phyloP scores from a whole-genome alignment of 2,329 filamentous ascomycete genomes.

The Aspergillus thermomutatus region DNA sequence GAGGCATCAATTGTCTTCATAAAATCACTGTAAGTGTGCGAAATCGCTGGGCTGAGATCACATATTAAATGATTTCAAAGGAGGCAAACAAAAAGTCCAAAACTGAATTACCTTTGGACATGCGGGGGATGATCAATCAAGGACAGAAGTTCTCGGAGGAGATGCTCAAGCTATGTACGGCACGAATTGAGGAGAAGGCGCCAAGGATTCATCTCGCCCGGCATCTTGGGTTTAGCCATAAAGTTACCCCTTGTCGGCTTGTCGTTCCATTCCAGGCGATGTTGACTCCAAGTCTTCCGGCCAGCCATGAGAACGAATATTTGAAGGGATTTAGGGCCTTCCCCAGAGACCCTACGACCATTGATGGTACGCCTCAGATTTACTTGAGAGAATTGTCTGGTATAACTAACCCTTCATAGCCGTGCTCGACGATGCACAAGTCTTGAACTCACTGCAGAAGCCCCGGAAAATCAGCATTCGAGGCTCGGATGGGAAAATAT shows the following conservation, averaged over 20 bases:
- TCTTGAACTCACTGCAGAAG: slow-evolving; percentile 87
- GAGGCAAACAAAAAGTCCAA: slow-evolving; percentile 52
- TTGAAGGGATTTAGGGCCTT: slow-evolving; percentile 78
- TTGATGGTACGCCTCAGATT: slow-evolving; percentile 48
- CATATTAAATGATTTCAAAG: slow-evolving; percentile 26
- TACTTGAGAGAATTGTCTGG: background rate
- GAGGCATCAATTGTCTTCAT: slow-evolving; percentile 47
- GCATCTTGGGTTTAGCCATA: slow-evolving; percentile 80
- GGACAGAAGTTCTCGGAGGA: slow-evolving; percentile 83
- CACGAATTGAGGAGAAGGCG: slow-evolving; percentile 68
- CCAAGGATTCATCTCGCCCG: slow-evolving; percentile 70
- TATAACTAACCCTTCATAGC: slow-evolving; percentile 28
- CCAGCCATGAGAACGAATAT: slow-evolving; percentile 65
- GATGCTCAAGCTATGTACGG: slow-evolving; percentile 75
- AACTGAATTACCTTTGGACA: slow-evolving; percentile 50
- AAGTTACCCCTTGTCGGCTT: slow-evolving; percentile 73
- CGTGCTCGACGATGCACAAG: slow-evolving; percentile 83
- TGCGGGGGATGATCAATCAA: slow-evolving; percentile 68
- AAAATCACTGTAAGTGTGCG: slow-evolving; percentile 36
- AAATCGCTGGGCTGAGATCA: background rate
- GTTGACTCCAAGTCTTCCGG: slow-evolving; percentile 75
- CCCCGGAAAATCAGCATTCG: slow-evolving; percentile 84
- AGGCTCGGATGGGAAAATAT: slow-evolving; percentile 82
- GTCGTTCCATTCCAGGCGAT: slow-evolving; percentile 87
- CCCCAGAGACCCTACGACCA: slow-evolving; percentile 78